Conservation (phyloP, 495 filamentous ascomycete species). For the Penicillium silybi region DNA sequence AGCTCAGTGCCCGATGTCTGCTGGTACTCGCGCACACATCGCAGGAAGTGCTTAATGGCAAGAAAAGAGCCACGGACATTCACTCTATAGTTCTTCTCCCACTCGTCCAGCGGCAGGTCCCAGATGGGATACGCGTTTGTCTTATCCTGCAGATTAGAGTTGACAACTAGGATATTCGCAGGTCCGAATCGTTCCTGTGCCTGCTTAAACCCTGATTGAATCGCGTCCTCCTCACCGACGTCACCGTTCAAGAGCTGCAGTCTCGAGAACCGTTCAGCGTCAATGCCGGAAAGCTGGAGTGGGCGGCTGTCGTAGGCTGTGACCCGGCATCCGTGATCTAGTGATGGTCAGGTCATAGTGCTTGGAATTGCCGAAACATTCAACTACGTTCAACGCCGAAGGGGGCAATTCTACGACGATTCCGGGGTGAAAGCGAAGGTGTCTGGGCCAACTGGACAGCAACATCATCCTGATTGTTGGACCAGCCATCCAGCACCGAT, state of each 20-base stretch:
- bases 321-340: constrained; percentile 52
- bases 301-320: constrained; percentile 46
- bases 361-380: not conserved
- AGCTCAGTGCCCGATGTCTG: constrained; percentile 31
- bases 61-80: constrained; percentile 54
- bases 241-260: constrained; percentile 43
- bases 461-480: not conserved
- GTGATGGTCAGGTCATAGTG: constrained; percentile 4
- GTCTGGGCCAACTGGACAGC: not conserved
- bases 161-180: constrained; percentile 51
- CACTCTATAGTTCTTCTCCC: constrained; percentile 48
- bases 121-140: constrained; percentile 45
- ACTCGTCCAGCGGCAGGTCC: constrained; percentile 48
- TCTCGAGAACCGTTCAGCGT: constrained; percentile 23
- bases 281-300: constrained; percentile 15
- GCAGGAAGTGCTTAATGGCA: constrained; percentile 55
- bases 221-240: constrained; percentile 44
- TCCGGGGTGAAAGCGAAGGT: not conserved
- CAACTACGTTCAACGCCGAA: not conserved
- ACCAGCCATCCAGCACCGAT: not conserved
- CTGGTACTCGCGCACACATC: constrained; percentile 33
- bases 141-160: constrained; percentile 49
- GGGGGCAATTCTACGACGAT: not conserved
- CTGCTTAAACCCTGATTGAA: constrained; percentile 35
- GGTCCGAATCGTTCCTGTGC: constrained; percentile 48